These are phyloP conservation scores for Conticribra guillardii DNA, from an alignment of 108 stramenopile genomes.

Conservation along the genomic window DNA sequence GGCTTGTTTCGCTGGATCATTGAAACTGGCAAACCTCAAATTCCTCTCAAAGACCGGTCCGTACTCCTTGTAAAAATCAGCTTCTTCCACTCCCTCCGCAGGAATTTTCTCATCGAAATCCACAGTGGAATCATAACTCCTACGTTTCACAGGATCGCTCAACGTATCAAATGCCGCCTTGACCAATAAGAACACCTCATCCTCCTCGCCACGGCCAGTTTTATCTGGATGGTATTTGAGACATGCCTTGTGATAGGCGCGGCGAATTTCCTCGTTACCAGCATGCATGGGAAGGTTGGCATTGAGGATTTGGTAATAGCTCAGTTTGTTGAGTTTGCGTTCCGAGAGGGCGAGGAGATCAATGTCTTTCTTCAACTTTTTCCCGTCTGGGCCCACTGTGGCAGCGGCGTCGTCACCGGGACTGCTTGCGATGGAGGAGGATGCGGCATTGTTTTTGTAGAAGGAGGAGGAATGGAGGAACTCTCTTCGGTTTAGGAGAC, in stretches of 20 bases:
- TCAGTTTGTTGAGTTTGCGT: slow-evolving; percentile 57
- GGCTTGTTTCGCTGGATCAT: slow-evolving; percentile 37
- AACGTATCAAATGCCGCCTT: slow-evolving; percentile 96
- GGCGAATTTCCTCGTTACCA: slow-evolving; percentile 69
- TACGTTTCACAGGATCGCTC: slow-evolving; percentile 75
- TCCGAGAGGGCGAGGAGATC: slow-evolving; percentile 64
- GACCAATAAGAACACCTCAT: slow-evolving; percentile 93
- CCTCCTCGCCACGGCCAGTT: slow-evolving; percentile 86
- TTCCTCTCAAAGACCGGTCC: slow-evolving; percentile 94
- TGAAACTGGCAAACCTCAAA: slow-evolving; percentile 85
- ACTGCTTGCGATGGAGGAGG: background rate
- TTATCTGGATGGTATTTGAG: slow-evolving; percentile 90
- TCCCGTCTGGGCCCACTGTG: background rate
- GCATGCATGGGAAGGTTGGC: slow-evolving; percentile 61
- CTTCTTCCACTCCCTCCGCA: slow-evolving; percentile 40
- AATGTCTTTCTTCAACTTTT: slow-evolving; percentile 43
- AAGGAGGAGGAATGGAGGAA: slow-evolving; percentile 48
- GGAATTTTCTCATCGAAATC: slow-evolving; percentile 97
- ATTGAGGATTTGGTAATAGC: slow-evolving; percentile 72
- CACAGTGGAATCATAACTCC: slow-evolving; percentile 93
- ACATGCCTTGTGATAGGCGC: slow-evolving; percentile 86
- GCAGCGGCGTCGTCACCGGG: background rate
- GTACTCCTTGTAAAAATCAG: slow-evolving; percentile 73
- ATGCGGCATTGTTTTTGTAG: slow-evolving; percentile 5
- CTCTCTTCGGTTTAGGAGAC: slow-evolving; percentile 23